Conservation (phyloP, 2,329 filamentous ascomycete species). For the Talaromyces amestolkiae region DNA sequence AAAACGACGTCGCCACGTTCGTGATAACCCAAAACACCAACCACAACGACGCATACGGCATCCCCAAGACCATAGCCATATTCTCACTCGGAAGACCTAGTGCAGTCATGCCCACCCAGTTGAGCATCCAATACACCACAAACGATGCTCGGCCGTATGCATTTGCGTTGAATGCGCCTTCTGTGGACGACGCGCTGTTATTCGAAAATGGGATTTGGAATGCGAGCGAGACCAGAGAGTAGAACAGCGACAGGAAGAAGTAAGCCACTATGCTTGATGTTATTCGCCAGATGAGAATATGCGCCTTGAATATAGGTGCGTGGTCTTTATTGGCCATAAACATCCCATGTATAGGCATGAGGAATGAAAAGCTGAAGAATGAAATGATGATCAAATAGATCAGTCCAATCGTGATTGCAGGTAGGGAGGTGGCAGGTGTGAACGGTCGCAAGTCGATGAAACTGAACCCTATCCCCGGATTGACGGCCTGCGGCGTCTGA, state of each 20-base stretch:
- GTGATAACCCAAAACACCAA: conserved; percentile 67
- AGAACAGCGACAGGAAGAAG: conserved; percentile 61
- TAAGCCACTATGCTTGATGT: conserved; percentile 57
- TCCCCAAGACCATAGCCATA: conserved; percentile 60
- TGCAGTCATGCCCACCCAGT: conserved; percentile 62
- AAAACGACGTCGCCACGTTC: conserved; percentile 61
- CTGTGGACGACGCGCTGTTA: conserved; percentile 44
- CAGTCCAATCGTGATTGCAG: conserved; percentile 60
- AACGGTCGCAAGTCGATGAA: conserved; percentile 61
- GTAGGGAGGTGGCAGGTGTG: conserved; percentile 53
- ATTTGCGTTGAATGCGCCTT: conserved; percentile 49
- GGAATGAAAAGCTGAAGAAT: conserved; percentile 65
- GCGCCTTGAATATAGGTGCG: conserved; percentile 57
- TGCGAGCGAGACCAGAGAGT: conserved; percentile 62
- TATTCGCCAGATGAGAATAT: conserved; percentile 60
- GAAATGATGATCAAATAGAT: conserved; percentile 68
- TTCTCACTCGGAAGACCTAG: conserved; percentile 65
- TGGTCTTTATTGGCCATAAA: conserved; percentile 54
- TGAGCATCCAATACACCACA: conserved; percentile 62
- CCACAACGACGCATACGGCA: conserved; percentile 62
- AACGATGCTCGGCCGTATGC: conserved; percentile 60
- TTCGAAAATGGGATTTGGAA: conserved; percentile 63
- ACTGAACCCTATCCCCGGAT: conserved; percentile 57
- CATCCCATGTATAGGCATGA: conserved; percentile 61
- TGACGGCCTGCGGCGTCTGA: conserved; percentile 52